Conservation (phyloP, 345 rosid species). For the Salix viminalis region DNA sequence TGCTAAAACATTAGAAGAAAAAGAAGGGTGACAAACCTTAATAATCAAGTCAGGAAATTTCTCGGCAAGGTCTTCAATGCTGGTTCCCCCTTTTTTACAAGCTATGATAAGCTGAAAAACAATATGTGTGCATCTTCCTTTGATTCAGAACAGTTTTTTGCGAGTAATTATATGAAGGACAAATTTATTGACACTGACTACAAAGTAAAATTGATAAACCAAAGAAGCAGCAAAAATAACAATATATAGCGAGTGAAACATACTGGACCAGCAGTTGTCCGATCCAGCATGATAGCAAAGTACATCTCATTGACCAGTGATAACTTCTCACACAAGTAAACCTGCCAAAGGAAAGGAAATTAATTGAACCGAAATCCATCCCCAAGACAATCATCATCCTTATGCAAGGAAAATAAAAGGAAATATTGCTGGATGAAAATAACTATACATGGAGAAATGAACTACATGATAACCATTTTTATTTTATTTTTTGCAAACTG, state of each 20-base stretch:
- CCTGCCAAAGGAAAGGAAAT: conserved; percentile 45
- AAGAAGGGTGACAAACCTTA: conserved; percentile 47
- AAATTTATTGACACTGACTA: not conserved
- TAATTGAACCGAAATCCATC: not conserved
- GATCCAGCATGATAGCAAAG: conserved; percentile 94
- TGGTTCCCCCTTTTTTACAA: conserved; percentile 96
- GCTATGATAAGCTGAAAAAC: conserved; percentile 79
- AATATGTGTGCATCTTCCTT: conserved; percentile 3
- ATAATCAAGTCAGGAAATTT: conserved; percentile 95
- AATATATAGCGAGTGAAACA: conserved; percentile 17
- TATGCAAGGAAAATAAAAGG: not conserved
- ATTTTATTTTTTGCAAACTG: not conserved
- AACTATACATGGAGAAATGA: not conserved
- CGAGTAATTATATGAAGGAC: not conserved
- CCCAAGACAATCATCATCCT: not conserved
- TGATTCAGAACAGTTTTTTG: not conserved
- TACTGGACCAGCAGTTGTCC: conserved; percentile 96
- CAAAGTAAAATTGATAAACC: conserved; percentile 1
- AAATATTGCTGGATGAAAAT: not conserved
- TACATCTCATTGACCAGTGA: conserved; percentile 98
- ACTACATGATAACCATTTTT: not conserved
- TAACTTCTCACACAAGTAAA: conserved; percentile 86
- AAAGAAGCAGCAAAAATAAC: not conserved
- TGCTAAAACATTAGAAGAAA: conserved; percentile 11
- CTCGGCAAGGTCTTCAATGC: conserved; percentile 99